Evolutionary conservation across 169 alveolate species (phyloP), one percentile per base, ranked within the genome.

Genomic region (Cryptosporidium canis): DNA sequence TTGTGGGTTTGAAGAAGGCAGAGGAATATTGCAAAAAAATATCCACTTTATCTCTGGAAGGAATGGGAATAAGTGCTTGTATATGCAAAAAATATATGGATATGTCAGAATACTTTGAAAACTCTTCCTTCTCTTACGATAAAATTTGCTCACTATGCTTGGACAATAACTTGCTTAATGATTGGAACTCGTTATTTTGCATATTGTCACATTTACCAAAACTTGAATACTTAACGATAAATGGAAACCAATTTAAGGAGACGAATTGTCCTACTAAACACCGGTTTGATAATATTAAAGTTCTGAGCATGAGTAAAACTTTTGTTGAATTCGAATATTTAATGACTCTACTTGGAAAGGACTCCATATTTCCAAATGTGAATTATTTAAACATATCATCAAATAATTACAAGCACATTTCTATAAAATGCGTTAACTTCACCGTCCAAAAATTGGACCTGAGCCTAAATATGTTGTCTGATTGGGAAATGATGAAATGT

Each of bases 181-280:
- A 77, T 41, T 77, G 87, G 87, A 27, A 41, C 2, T 14, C 72
- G 11, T 27, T 77, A 41, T 58, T 43, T 48, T 77, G 87, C 31
- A 77, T 77, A 56, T 41, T 77, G 35, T 41, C 87, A 3, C 87
- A 77, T 63, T 58, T 77, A 61, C 68, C 71, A 39, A 58, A 39
- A 41, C 44, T 63, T 18, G 71, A 58, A 58, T 77, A 41, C 16
- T 61, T 77, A 43, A 55, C 37, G 18, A 0, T 77, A 29, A 77
- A 77, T 77, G 87, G 87, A 7, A 77, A 77, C n/a, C 35, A 43
- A 21, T 3, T 37, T 0, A 77, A 55, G n/a, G 33, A 55, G 9
- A 77, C 14, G 9, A n/a, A 33, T 16, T 14, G 18, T 18, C 6
- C 8, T 24, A 77, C 24, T n/a, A 24, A 5, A 21, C 2, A 2